These are phyloP conservation scores for Phytopythium cucurbitacearum DNA, from an alignment of 352 stramenopile species.

Conservation along the genomic window DNA sequence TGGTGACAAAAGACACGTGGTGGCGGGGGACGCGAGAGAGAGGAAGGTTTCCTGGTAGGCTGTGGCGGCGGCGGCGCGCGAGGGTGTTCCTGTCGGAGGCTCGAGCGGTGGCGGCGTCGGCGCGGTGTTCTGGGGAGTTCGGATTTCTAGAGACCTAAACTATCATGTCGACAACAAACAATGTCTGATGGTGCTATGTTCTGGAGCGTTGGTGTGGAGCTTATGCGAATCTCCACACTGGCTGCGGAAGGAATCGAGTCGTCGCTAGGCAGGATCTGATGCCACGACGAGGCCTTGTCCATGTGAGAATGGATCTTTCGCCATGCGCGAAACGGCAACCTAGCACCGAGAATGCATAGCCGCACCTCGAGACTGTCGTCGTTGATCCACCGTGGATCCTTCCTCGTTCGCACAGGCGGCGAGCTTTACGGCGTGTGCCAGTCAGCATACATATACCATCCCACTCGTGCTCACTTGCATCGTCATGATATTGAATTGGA, in stretches of 20 bases:
- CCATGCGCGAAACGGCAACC: too few relatives aligned
- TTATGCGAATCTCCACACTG: too few relatives aligned
- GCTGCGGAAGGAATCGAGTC: too few relatives aligned
- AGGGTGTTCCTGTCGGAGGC: conserved; percentile 8
- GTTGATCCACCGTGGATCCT: neutral
- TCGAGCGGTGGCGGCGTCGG: conserved; percentile 3
- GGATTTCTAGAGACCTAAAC: conserved; percentile 49
- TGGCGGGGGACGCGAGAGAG: conserved; percentile 32
- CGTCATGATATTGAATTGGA: too few relatives aligned
- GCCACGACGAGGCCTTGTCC: too few relatives aligned
- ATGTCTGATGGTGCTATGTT: conserved; percentile 2
- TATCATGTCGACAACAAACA: conserved; percentile 17
- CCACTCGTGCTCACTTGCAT: too few relatives aligned
- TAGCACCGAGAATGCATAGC: neutral
- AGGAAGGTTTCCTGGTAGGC: conserved; percentile 18
- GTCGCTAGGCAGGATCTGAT: too few relatives aligned
- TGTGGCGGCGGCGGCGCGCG: neutral
- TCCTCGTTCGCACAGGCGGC: neutral
- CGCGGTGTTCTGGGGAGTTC: conserved; percentile 6
- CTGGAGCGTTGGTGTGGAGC: too few relatives aligned
- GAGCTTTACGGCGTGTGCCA: too few relatives aligned
- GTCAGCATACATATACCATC: too few relatives aligned
- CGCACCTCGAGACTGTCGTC: neutral
- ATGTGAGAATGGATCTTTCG: too few relatives aligned
- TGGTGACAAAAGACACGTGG: conserved; percentile 32